Conservation (phyloP, 2,329 filamentous ascomycete genomes). For the Stachybotrys echinatus region DNA sequence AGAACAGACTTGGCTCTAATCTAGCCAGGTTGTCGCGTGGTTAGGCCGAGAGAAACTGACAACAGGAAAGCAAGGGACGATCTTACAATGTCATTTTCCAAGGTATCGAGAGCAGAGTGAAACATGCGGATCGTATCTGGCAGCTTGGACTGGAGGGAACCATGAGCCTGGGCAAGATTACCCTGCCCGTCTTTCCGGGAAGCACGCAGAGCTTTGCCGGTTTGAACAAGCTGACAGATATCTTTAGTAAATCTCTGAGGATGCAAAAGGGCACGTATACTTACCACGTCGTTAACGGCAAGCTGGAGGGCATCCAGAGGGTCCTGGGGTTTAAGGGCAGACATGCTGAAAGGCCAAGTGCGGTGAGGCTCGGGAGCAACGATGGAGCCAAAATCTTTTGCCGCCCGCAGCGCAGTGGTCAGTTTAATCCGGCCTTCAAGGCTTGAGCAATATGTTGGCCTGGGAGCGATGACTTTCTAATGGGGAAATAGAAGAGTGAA, state of each 20-base stretch:
- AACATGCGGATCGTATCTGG: slow-evolving; percentile 42
- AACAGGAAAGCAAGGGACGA: background rate
- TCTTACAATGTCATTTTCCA: slow-evolving; percentile 53
- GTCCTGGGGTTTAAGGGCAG: slow-evolving; percentile 26
- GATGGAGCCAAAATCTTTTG: background rate
- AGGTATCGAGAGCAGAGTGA: slow-evolving; percentile 48
- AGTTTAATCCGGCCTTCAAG: too few species aligned
- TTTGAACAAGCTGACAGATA: slow-evolving; percentile 47
- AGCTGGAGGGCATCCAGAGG: slow-evolving; percentile 44
- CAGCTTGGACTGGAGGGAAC: slow-evolving; percentile 34
- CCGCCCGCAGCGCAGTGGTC: background rate
- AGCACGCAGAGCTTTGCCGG: slow-evolving; percentile 50
- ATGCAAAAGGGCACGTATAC: slow-evolving; percentile 14
- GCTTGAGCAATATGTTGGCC: too few species aligned
- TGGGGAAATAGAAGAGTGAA: too few species aligned
- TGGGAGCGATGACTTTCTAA: too few species aligned
- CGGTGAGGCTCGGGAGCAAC: background rate
- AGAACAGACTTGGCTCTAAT: slow-evolving; percentile 49
- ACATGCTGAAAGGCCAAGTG: slow-evolving; percentile 15
- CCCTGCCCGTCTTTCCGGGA: slow-evolving; percentile 40
- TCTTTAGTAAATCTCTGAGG: slow-evolving; percentile 5
- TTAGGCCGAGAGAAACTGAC: background rate
- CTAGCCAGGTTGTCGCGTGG: slow-evolving; percentile 16
- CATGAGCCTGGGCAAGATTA: slow-evolving; percentile 24
- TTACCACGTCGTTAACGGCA: slow-evolving; percentile 51